Evolutionary conservation across 2,329 filamentous ascomycete species (phyloP).

Genomic region (Daldinia sp.): DNA sequence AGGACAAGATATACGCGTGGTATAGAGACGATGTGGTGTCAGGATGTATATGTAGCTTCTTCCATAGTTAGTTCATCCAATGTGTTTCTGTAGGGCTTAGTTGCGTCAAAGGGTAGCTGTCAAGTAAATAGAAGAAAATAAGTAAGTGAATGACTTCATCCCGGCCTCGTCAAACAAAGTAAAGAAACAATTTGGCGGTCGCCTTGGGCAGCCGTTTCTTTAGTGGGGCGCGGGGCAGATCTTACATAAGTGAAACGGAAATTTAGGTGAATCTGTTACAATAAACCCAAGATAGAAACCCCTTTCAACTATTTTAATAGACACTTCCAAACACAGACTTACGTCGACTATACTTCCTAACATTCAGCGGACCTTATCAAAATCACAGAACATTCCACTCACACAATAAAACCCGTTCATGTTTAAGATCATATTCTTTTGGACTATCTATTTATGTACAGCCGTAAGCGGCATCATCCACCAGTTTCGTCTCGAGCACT

Average conservation of each 20-base stretch:
- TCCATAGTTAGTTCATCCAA: conserved; percentile 3
- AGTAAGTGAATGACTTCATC: conserved; percentile 46
- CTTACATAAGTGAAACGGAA: conserved; percentile 1
- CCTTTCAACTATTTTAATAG: not conserved
- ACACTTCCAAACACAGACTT: not conserved
- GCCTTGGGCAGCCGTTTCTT: conserved; percentile 23
- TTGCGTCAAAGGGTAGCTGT: conserved; percentile 32
- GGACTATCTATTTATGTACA: conserved; percentile 49
- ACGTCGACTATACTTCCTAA: too few species aligned
- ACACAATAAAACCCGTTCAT: not conserved
- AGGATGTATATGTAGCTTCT: conserved; percentile 1
- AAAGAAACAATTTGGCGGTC: conserved; percentile 18
- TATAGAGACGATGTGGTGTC: not conserved
- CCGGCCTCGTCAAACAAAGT: conserved; percentile 19
- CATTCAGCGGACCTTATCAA: not conserved
- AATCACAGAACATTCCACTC: not conserved
- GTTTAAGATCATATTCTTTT: conserved; percentile 36
- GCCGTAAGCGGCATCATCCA: conserved; percentile 34
- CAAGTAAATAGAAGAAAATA: conserved; percentile 10
- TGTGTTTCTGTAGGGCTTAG: not conserved
- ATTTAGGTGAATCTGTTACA: not conserved
- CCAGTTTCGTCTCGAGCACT: conserved; percentile 54
- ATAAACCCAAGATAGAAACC: not conserved
- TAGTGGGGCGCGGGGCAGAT: conserved; percentile 36
- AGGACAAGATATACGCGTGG: conserved; percentile 16